phyloP scores from a whole-genome alignment of 1,284 basidiomycete species.

The Sphagnurus paluster region DNA sequence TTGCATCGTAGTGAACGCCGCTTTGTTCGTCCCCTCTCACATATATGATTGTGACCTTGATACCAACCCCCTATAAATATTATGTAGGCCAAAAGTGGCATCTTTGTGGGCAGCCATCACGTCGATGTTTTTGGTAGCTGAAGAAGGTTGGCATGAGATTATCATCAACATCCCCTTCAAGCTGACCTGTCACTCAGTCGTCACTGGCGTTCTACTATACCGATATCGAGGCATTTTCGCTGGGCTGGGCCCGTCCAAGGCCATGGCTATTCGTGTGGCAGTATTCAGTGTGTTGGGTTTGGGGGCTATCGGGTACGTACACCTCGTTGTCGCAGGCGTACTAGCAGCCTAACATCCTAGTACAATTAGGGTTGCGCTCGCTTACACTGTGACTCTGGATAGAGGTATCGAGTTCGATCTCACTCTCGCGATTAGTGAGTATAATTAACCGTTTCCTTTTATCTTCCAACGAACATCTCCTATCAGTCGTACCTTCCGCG shows the following conservation, averaged over 20 bases:
- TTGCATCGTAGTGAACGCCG: slow-evolving; percentile 23
- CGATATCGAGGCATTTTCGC: slow-evolving; percentile 21
- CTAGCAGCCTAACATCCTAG: neutral
- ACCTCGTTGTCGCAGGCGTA: neutral
- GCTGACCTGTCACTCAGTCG: slow-evolving; percentile 14
- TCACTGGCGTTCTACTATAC: slow-evolving; percentile 24
- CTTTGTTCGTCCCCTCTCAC: slow-evolving; percentile 16
- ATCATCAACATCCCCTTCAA: neutral
- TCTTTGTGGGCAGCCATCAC: slow-evolving; percentile 19
- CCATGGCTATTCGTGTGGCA: slow-evolving; percentile 27
- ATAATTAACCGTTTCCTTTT: neutral
- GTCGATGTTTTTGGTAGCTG: slow-evolving; percentile 18
- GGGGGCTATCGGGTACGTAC: slow-evolving; percentile 24
- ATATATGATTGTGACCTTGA: neutral
- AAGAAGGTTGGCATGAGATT: slow-evolving; percentile 20
- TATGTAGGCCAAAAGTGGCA: slow-evolving; percentile 25
- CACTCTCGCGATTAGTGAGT: slow-evolving; percentile 25
- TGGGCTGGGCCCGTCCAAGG: slow-evolving; percentile 23
- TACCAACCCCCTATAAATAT: neutral
- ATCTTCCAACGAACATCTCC: neutral
- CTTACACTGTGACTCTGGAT: slow-evolving; percentile 22
- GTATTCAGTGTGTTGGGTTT: slow-evolving; percentile 25
- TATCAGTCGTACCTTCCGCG: slow-evolving; percentile 24
- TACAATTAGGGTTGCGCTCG: slow-evolving; percentile 26
- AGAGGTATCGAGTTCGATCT: slow-evolving; percentile 26